Percentiles rank a stretch among this genome's conserved stretches.
Conservation (phyloP, 2,329 filamentous ascomycete species). For the Diaporthe australafricana region DNA sequence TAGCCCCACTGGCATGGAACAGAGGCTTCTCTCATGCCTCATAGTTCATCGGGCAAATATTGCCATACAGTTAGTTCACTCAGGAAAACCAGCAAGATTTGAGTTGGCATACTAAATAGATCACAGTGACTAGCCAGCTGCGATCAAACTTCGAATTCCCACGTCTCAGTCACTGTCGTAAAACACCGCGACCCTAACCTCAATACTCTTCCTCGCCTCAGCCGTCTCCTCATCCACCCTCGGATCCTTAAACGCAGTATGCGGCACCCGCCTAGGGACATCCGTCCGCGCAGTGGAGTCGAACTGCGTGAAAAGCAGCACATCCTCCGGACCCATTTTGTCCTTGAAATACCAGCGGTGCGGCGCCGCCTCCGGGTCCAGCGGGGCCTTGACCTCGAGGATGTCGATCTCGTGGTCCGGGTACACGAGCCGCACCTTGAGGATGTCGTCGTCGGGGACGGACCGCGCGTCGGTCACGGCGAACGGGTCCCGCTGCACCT, state of each 20-base stretch:
- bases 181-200: constrained; percentile 65
- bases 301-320: constrained; percentile 39
- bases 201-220: constrained; percentile 64
- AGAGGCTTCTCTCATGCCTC: too few species aligned
- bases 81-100: too few species aligned
- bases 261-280: constrained; percentile 63
- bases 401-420: constrained; percentile 53
- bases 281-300: constrained; percentile 50
- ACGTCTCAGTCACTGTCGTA: constrained; percentile 44
- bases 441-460: constrained; percentile 36
- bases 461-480: constrained; percentile 54
- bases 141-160: neutral
- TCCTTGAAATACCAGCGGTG: constrained; percentile 43
- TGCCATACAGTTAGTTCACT: too few species aligned
- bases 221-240: constrained; percentile 51
- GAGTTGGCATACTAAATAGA: too few species aligned
- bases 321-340: constrained; percentile 32
- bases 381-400: constrained; percentile 43
- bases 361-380: constrained; percentile 34
- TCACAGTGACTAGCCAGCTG: too few species aligned
- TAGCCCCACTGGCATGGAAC: too few species aligned
- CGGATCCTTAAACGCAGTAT: constrained; percentile 64
- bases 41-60: too few species aligned
- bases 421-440: constrained; percentile 41
- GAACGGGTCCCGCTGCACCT: constrained; percentile 53